A percentile compares a stretch with the other conserved stretches of the same genome.
Evolutionary conservation across 352 stramenopile species (phyloP).

Genomic region (Stephanocyclus meneghinianus): DNA sequence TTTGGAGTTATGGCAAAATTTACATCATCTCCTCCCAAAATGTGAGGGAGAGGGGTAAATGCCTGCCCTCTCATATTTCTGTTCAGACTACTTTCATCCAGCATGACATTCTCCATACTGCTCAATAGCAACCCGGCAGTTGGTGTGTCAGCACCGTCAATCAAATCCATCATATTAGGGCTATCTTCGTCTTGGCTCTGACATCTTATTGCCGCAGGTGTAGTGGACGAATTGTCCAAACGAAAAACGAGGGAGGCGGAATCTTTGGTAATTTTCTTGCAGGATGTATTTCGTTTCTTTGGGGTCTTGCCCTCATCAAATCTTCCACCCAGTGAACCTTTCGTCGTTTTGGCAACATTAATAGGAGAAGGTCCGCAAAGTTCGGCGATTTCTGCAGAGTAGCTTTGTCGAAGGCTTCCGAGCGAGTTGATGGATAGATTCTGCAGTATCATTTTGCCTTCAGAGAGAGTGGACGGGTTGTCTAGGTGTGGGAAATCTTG

Average conservation of each 20-base stretch:
- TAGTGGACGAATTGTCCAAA: slow-evolving; percentile 27
- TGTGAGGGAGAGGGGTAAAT: slow-evolving; percentile 73
- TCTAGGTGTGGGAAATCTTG: slow-evolving; percentile 17
- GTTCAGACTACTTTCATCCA: slow-evolving; percentile 72
- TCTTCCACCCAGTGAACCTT: not conserved
- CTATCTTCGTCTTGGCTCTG: slow-evolving; percentile 25
- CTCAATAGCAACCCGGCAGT: slow-evolving; percentile 44
- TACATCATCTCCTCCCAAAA: slow-evolving; percentile 20
- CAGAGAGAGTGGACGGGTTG: slow-evolving; percentile 37
- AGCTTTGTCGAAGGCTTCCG: slow-evolving; percentile 17
- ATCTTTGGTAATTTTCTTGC: slow-evolving; percentile 21
- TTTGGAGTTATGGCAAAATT: slow-evolving; percentile 46
- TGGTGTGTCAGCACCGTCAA: slow-evolving; percentile 43
- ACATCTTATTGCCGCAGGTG: slow-evolving; percentile 2
- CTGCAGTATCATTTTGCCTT: slow-evolving; percentile 54
- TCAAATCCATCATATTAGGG: slow-evolving; percentile 48
- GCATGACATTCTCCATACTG: slow-evolving; percentile 53
- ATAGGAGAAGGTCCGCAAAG: slow-evolving; percentile 37
- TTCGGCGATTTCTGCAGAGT: slow-evolving; percentile 54
- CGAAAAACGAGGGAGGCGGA: slow-evolving; percentile 31
- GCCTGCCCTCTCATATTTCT: slow-evolving; percentile 70
- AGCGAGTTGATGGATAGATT: slow-evolving; percentile 48
- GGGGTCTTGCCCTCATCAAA: slow-evolving; percentile 39
- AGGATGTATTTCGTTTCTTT: slow-evolving; percentile 51
- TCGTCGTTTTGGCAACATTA: slow-evolving; percentile 7